Percentiles rank a stretch among this genome's conserved stretches.
These are phyloP conservation scores for Clausena lansium DNA, from an alignment of 345 rosid species.

Conservation along the genomic window DNA sequence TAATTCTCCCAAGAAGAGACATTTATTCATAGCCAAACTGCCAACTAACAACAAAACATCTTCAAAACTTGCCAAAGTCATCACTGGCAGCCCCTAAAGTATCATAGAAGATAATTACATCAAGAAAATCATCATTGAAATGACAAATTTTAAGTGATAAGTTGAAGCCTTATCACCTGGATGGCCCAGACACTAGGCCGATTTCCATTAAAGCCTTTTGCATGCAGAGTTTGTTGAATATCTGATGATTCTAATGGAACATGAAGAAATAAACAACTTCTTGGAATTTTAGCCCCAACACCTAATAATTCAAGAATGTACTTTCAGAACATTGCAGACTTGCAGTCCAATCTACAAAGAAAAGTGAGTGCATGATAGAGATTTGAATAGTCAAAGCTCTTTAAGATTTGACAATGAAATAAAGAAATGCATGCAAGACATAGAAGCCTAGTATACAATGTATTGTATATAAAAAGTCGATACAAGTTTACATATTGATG, in stretches of 20 bases:
- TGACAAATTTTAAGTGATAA: background rate
- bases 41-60: constrained; percentile 54
- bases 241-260: constrained; percentile 54
- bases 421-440: background rate
- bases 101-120: constrained; percentile 1
- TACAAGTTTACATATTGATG: background rate
- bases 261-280: constrained; percentile 66
- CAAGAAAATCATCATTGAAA: background rate
- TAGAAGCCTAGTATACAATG: background rate
- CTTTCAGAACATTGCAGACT: constrained; percentile 13
- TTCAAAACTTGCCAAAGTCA: constrained; percentile 61
- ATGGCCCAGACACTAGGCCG: constrained; percentile 81
- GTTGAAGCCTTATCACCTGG: constrained; percentile 51
- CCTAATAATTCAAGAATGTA: constrained; percentile 42
- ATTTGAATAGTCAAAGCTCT: background rate
- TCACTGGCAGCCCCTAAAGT: constrained; percentile 63
- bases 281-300: constrained; percentile 83
- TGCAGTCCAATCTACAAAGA: constrained; percentile 3
- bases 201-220: constrained; percentile 71
- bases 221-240: constrained; percentile 43
- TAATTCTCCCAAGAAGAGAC: constrained; percentile 70
- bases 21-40: constrained; percentile 64
- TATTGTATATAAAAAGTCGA: background rate
- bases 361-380: background rate
- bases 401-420: background rate